Evolutionary conservation across 176 grass and related monocot species (phyloP).

Genomic region (Poa annua): DNA sequence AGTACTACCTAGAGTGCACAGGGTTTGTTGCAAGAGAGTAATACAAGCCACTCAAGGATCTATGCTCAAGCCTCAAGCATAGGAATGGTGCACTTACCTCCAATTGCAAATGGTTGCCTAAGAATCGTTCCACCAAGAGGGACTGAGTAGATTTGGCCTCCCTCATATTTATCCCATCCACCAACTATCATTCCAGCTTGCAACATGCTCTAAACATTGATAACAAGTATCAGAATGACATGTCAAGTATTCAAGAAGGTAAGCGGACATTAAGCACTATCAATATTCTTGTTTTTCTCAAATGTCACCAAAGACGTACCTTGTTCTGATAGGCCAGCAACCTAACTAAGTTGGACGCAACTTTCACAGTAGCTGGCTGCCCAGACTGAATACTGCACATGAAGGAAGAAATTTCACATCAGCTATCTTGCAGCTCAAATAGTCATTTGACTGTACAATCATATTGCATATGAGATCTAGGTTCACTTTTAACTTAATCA

Average conservation of each 20-base stretch:
- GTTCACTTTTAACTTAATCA: not conserved
- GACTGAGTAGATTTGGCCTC: constrained; percentile 91
- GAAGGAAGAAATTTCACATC: constrained; percentile 13
- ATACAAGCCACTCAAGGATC: not conserved
- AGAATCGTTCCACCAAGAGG: constrained; percentile 93
- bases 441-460: not conserved
- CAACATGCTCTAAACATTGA: constrained; percentile 74
- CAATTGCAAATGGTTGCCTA: constrained; percentile 87
- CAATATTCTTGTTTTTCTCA: not conserved
- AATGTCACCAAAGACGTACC: constrained; percentile 50
- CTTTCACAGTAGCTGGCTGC: constrained; percentile 93
- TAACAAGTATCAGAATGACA: constrained; percentile 14
- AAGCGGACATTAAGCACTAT: not conserved
- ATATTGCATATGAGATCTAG: not conserved
- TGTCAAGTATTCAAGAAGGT: not conserved
- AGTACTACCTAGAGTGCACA: not conserved
- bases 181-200: constrained; percentile 97
- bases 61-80: not conserved
- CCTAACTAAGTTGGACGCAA: constrained; percentile 90
- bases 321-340: constrained; percentile 96
- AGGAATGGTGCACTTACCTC: constrained; percentile 55
- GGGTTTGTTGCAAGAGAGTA: not conserved
- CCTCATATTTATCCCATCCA: constrained; percentile 98
- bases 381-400: constrained; percentile 86
- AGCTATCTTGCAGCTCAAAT: constrained; percentile 37